Evolutionary conservation across 495 filamentous ascomycete species (phyloP), one percentile per base, ranked within the genome.

Genomic region (Neurospora sp.): DNA sequence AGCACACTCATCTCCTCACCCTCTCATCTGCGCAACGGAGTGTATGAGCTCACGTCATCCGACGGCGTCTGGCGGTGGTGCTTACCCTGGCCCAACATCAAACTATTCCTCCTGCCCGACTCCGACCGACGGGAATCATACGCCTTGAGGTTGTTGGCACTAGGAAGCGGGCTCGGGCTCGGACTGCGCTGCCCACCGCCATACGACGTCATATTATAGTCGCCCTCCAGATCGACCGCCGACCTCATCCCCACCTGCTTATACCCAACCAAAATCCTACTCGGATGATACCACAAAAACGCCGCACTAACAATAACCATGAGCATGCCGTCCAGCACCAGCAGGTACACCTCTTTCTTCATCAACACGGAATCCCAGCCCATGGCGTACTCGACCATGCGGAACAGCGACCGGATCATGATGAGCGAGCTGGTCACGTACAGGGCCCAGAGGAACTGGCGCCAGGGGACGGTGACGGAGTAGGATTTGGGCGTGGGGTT

Each of bases 321-420:
- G 31, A 79, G 71, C 10, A 69, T 46, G 39, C 74, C 72, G 37
- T 79, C 78, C 14, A 79, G 44, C 0, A 72, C 75, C 11, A 78
- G 46, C 72, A 79, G 70, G 44, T 75, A 78, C 18, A 69, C 72
- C 73, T 79, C 78, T 8, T 27, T 60, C 37, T 54, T 14, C 72
- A 76, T 73, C 69, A 79, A 31, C 0, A 74, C 62, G 37, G 72
- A 60, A 11, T 77, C 72, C 42, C 69, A 74, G 23, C 78, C 78
- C 70, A 39, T 18, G 18, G 70, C 74, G 72, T 90, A 93, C 81
- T 93, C 91, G 14, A 90, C 80, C 23, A 90, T 83, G 35, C 91
- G 85, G 76, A 91, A 88, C 8, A 92, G 73, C 9, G 84, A 88
- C 7, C 92, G 86, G 3, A 92, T 76, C 71, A 93, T 74, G 73